phyloP scores from a whole-genome alignment of 2,329 filamentous ascomycete genomes.

The Cordyceps militaris region DNA sequence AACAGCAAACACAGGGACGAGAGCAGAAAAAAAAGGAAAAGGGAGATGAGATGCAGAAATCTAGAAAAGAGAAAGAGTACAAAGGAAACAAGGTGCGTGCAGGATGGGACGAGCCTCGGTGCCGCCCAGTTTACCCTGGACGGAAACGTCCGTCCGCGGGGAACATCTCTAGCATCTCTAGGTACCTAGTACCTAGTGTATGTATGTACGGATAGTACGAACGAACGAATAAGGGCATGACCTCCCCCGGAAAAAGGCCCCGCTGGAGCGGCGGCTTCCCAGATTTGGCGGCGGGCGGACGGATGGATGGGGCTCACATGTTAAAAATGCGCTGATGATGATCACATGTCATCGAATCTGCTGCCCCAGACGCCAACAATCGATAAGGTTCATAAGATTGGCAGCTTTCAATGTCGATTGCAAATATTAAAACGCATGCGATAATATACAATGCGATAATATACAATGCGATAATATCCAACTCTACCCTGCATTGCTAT shows the following conservation, averaged over 20 bases:
- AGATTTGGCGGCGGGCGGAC: not conserved
- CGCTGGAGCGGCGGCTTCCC: not conserved
- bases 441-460: too few relatives aligned
- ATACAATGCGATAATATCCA: too few relatives aligned
- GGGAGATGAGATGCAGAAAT: not conserved
- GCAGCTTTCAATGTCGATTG: too few relatives aligned
- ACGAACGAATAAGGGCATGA: too few relatives aligned
- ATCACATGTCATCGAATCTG: too few relatives aligned
- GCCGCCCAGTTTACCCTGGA: not conserved
- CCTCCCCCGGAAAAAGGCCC: not conserved
- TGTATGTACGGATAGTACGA: too few relatives aligned
- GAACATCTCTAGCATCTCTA: not conserved
- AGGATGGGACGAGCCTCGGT: constrained; percentile 2
- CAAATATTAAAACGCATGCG: too few relatives aligned
- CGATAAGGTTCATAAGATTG: too few relatives aligned
- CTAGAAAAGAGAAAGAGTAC: not conserved
- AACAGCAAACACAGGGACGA: too few relatives aligned
- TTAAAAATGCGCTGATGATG: too few relatives aligned
- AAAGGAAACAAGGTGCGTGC: not conserved
- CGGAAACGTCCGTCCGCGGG: not conserved
- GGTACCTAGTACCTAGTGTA: not conserved
- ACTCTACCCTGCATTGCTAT: too few relatives aligned
- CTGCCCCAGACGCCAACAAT: too few relatives aligned
- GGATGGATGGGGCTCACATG: not conserved
- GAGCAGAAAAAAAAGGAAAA: not conserved